These are phyloP conservation scores for Hericium coralloides DNA, from an alignment of 768 basidiomycete genomes.

Conservation along the genomic window DNA sequence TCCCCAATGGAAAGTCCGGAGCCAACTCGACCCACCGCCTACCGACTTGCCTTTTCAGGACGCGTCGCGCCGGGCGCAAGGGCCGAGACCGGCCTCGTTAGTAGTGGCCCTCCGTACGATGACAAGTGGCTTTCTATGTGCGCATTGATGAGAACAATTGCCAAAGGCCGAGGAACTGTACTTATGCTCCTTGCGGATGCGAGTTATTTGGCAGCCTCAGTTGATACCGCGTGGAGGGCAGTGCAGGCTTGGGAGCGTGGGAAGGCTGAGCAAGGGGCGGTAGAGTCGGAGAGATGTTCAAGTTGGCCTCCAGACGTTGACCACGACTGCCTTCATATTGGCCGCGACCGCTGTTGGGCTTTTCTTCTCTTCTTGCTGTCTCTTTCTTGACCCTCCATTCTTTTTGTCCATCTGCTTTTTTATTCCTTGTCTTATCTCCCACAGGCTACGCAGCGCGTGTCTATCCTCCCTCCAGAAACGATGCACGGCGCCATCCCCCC, in stretches of 20 bases:
- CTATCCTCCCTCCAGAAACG: neutral
- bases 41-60: too few relatives aligned
- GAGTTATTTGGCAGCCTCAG: too few relatives aligned
- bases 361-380: conserved; percentile 7
- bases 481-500: conserved; percentile 17
- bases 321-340: neutral
- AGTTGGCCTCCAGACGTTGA: neutral
- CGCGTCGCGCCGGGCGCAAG: conserved; percentile 1
- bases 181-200: too few relatives aligned
- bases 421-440: conserved; percentile 15
- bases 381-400: conserved; percentile 12
- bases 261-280: neutral
- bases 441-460: conserved; percentile 22
- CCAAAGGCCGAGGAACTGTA: too few relatives aligned
- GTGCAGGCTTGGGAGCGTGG: neutral
- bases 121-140: too few relatives aligned
- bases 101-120: too few relatives aligned
- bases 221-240: too few relatives aligned
- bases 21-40: too few relatives aligned
- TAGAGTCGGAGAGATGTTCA: neutral
- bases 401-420: conserved; percentile 11
- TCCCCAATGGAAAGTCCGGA: neutral
- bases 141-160: too few relatives aligned
- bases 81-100: neutral
- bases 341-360: conserved; percentile 3